Percentiles rank a stretch among this genome's conserved stretches.
Evolutionary conservation across 352 stramenopile species (phyloP).

Genomic region (Globisporangium recalcitrans): DNA sequence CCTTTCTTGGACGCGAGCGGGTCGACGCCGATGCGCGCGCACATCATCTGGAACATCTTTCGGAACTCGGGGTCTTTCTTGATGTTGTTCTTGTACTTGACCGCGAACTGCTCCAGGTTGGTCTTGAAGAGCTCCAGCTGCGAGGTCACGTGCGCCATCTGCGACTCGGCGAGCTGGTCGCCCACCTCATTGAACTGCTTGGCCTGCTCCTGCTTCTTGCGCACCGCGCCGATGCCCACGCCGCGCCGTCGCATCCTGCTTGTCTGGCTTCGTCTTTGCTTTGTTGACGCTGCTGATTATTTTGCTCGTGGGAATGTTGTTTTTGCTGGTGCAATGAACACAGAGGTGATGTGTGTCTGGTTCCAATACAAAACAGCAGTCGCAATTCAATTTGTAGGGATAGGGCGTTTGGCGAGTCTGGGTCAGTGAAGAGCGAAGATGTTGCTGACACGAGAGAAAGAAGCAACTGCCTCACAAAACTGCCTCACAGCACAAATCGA

Average conservation of each 20-base stretch:
- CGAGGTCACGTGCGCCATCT: constrained; percentile 73
- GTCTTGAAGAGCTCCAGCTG: constrained; percentile 89
- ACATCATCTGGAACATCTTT: constrained; percentile 95
- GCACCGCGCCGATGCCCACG: constrained; percentile 81
- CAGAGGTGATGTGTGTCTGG: too few species aligned
- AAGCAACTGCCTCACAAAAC: too few species aligned
- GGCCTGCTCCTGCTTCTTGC: constrained; percentile 84
- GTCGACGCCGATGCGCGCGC: constrained; percentile 94
- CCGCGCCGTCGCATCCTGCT: constrained; percentile 52
- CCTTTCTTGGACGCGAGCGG: constrained; percentile 96
- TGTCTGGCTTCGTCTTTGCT: not conserved
- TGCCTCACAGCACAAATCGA: too few species aligned
- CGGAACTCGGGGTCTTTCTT: constrained; percentile 93
- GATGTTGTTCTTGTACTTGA: constrained; percentile 94
- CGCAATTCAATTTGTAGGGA: too few species aligned
- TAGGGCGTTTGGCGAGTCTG: too few species aligned
- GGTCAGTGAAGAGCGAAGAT: too few species aligned
- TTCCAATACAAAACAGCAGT: too few species aligned
- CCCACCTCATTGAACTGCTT: constrained; percentile 85
- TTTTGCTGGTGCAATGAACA: not conserved
- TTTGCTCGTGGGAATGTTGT: too few species aligned
- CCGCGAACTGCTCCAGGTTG: constrained; percentile 90
- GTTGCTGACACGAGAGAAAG: too few species aligned
- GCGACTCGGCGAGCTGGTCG: constrained; percentile 73
- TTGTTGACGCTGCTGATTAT: not conserved